A percentile compares a stretch with the other conserved stretches of the same genome.
phyloP scores from a whole-genome alignment of 371 early-diverging fungal genomes.

The Neoconidiobolus thromboides region DNA sequence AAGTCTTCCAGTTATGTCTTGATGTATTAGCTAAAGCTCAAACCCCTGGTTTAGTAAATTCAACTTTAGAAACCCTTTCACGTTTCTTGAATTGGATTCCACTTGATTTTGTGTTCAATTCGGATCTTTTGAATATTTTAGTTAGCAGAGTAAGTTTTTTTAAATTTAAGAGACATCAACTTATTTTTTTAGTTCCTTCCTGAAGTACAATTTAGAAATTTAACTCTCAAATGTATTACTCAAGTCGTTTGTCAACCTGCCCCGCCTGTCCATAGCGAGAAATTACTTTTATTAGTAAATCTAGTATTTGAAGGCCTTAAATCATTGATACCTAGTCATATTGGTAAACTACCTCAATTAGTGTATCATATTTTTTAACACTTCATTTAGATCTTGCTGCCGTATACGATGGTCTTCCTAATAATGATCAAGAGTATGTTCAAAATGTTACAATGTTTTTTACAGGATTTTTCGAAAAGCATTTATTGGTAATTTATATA shows the following conservation, averaged over 20 bases:
- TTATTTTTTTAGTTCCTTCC: constrained; percentile 42
- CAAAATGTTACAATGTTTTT: constrained; percentile 76
- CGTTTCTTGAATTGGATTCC: constrained; percentile 96
- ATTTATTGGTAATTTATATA: constrained; percentile 40
- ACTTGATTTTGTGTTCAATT: constrained; percentile 90
- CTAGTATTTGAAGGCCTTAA: constrained; percentile 50
- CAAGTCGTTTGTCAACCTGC: constrained; percentile 77
- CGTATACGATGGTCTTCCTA: not conserved
- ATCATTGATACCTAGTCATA: constrained; percentile 43
- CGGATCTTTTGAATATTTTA: constrained; percentile 72
- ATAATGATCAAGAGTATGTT: constrained; percentile 79
- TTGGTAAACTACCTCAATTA: constrained; percentile 18
- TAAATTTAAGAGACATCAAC: not conserved
- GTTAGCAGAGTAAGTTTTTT: constrained; percentile 40
- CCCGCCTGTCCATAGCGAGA: constrained; percentile 52
- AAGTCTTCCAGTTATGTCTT: constrained; percentile 88
- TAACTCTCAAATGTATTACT: constrained; percentile 83
- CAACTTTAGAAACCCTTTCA: constrained; percentile 83
- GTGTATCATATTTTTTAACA: not conserved
- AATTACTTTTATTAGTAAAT: constrained; percentile 62
- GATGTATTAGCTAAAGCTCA: constrained; percentile 86
- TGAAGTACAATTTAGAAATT: constrained; percentile 70
- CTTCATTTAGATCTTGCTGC: constrained; percentile 7
- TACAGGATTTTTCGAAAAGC: constrained; percentile 60
- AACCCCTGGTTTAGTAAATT: constrained; percentile 69